Percentiles rank a stretch among this genome's conserved stretches.
These are phyloP conservation scores for Debaryomyces tyrocola DNA, from an alignment of 805 yeast species.

Conservation along the genomic window DNA sequence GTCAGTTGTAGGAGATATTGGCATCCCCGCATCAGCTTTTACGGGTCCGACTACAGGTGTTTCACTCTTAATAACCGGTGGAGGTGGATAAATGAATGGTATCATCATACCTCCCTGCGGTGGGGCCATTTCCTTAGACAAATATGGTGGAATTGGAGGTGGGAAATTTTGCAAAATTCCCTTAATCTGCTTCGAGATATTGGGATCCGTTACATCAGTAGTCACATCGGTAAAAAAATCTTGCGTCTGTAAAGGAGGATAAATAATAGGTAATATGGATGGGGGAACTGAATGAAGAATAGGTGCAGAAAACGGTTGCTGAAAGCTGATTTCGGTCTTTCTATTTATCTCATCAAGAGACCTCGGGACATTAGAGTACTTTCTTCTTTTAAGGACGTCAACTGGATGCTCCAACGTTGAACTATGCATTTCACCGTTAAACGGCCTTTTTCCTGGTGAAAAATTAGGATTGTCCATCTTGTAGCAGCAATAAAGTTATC, in stretches of 20 bases:
- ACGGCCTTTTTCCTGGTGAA: conserved; percentile 2
- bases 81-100: conserved; percentile 45
- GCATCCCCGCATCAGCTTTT: neutral
- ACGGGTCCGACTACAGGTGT: neutral
- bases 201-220: conserved; percentile 11
- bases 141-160: conserved; percentile 40
- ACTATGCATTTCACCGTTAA: conserved; percentile 3
- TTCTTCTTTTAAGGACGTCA: conserved; percentile 5
- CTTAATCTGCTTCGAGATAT: conserved; percentile 17
- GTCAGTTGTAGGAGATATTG: neutral
- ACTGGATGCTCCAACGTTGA: conserved; percentile 8
- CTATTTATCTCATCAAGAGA: conserved; percentile 4
- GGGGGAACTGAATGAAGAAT: conserved; percentile 37
- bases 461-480: conserved; percentile 2
- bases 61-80: conserved; percentile 29
- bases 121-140: conserved; percentile 7
- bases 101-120: conserved; percentile 36
- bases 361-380: conserved; percentile 5
- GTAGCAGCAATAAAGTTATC: conserved; percentile 6
- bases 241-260: conserved; percentile 23
- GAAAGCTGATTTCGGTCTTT: neutral
- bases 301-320: conserved; percentile 12
- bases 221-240: conserved; percentile 39
- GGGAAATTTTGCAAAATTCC: conserved; percentile 30
- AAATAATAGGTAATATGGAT: conserved; percentile 34